These are phyloP conservation scores for Selenicereus undatus DNA, from an alignment of 148 eudicot genomes.

Conservation along the genomic window DNA sequence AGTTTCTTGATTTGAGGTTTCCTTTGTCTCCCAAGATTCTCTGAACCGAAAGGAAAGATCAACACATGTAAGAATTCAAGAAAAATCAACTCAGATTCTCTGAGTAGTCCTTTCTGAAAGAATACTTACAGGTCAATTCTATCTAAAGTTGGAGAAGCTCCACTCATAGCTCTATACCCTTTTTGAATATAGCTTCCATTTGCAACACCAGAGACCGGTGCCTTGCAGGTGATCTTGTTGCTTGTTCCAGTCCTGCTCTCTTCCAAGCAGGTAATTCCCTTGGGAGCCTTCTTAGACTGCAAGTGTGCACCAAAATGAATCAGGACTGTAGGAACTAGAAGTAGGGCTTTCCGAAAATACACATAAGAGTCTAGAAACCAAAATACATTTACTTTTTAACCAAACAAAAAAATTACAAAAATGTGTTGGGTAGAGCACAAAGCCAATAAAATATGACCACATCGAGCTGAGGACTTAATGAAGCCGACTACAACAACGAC, in stretches of 20 bases:
- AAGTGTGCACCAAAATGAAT: conserved; percentile 12
- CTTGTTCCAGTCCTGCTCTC: conserved; percentile 9
- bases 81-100: not conserved
- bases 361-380: not conserved
- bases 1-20: conserved; percentile 33
- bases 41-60: conserved; percentile 32
- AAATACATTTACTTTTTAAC: not conserved
- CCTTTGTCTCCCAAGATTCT: conserved; percentile 50
- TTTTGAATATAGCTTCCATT: conserved; percentile 23
- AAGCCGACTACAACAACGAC: no score
- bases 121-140: conserved; percentile 69
- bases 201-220: conserved; percentile 12
- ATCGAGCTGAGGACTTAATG: not conserved
- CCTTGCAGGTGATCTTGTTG: conserved; percentile 19
- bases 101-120: not conserved
- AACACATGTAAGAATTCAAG: not conserved
- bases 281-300: conserved; percentile 28
- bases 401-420: not conserved
- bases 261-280: conserved; percentile 12
- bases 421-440: not conserved
- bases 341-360: no score
- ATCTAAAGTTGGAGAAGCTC: conserved; percentile 43
- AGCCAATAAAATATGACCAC: not conserved
- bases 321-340: not conserved
- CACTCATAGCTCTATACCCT: conserved; percentile 23